Evolutionary conservation across 116 monocot genomes (phyloP).

Genomic region (Dioscorea cayenensis): DNA sequence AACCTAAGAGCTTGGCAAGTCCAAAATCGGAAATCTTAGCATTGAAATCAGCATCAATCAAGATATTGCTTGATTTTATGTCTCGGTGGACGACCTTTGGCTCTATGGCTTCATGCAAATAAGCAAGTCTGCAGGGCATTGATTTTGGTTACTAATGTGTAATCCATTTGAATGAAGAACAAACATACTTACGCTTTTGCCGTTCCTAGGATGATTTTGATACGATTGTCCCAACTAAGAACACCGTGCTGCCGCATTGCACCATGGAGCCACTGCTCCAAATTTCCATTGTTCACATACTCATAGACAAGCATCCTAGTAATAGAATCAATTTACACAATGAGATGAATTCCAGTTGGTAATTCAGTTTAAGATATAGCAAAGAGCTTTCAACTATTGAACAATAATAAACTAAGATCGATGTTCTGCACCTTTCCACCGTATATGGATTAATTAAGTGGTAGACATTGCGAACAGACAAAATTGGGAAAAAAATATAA

Average conservation of each 20-base stretch:
- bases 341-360: not conserved
- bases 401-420: not conserved
- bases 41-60: constrained; percentile 73
- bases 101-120: constrained; percentile 85
- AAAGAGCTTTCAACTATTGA: too few species aligned
- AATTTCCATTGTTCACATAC: constrained; percentile 83
- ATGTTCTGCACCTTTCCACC: not conserved
- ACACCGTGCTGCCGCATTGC: constrained; percentile 69
- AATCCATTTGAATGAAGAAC: not conserved
- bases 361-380: not conserved
- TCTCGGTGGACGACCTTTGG: constrained; percentile 88
- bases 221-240: constrained; percentile 76
- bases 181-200: constrained; percentile 75
- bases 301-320: constrained; percentile 77
- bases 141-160: not conserved
- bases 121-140: constrained; percentile 51
- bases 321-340: not conserved
- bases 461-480: too few species aligned
- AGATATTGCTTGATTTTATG: constrained; percentile 85
- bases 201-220: constrained; percentile 68
- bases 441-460: too few species aligned
- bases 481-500: too few species aligned
- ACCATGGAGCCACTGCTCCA: constrained; percentile 93
- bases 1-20: constrained; percentile 73
- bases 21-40: constrained; percentile 87